phyloP scores from a whole-genome alignment of 2,329 filamentous ascomycete species.

The Pseudogymnoascus destructans region DNA sequence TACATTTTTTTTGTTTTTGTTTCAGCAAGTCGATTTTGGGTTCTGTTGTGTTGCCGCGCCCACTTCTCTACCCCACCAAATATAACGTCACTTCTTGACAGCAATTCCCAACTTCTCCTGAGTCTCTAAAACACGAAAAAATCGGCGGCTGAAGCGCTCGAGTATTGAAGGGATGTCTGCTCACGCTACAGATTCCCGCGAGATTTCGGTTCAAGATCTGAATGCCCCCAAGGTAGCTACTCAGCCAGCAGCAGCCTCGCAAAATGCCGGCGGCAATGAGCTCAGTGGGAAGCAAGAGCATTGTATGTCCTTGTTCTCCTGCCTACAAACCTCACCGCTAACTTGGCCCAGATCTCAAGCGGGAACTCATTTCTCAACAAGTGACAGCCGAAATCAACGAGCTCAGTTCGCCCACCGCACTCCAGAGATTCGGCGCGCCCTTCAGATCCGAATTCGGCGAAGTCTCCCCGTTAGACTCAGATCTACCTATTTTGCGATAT shows the following conservation, averaged over 20 bases:
- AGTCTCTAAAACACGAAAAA: background rate
- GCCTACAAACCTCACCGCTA: background rate
- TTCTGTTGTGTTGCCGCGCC: background rate
- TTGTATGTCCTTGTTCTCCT: conserved; percentile 43
- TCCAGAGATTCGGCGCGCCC: conserved; percentile 88
- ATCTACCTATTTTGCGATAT: conserved; percentile 83
- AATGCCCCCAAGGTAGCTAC: background rate
- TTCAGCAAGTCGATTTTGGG: background rate
- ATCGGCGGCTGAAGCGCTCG: background rate
- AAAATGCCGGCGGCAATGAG: conserved; percentile 15
- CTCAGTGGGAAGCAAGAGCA: conserved; percentile 97
- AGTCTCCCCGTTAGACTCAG: conserved; percentile 83
- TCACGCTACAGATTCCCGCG: background rate
- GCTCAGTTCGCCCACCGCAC: conserved; percentile 84
- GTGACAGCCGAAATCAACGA: conserved; percentile 83
- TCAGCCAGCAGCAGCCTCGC: background rate
- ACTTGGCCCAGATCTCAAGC: conserved; percentile 62
- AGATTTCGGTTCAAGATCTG: background rate
- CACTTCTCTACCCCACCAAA: background rate
- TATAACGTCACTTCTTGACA: background rate
- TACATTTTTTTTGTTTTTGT: background rate
- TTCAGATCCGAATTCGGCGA: conserved; percentile 90
- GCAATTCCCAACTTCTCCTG: background rate
- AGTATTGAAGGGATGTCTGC: background rate
- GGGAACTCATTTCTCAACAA: conserved; percentile 84